Base-by-base conservation (phyloP, 2,329 filamentous ascomycete genomes). In the Onygena corvina region DNA sequence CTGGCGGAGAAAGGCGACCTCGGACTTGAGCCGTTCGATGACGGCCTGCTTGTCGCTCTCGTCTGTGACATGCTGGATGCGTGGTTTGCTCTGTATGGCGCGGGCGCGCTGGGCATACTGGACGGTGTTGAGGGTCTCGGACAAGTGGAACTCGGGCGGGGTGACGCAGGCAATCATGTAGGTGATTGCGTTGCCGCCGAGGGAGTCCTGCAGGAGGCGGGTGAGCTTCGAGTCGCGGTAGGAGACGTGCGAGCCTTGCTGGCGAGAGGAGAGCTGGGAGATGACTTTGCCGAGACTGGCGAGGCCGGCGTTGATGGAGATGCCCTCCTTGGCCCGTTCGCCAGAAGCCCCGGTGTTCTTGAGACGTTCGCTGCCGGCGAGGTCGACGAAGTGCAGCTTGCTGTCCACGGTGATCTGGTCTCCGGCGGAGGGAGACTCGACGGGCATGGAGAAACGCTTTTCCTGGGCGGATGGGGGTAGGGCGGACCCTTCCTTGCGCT, bases 121-220 rank as follows among this genome's bases (percentile, higher is more conserved):
- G 18, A 98, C 86, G 0, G 92, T 98, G 65, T 98, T 98, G 51
- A 98, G 73, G 0, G 93, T 96, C 69, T 98, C 92, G 69, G 89
- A 96, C 38, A 98, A 73, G 64, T 98, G 92, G 63, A 98, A 98
- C 64, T 95, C 89, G 11, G 90, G 87, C 0, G 89, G 90, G 1
- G 90, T 98, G 25, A 98, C 89, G 68, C 92, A 98, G 6, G 92
- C 92, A 69, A 98, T 92, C 92, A 98, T 96, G 70, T 96, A 98
- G 0, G 92, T 98, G 63, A 95, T 94, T 30, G 92, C 92, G 63
- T 94, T 96, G 3, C 92, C 92, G 50, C 92, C 92, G 3, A 98
- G 75, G 0, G 92, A 98, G 67, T 98, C 92, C 71, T 98, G 92
- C 14, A 98, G 77, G 20, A 98, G 75, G 52, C 92, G 83, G 8